Evolutionary conservation across 805 yeast species (phyloP).

Genomic region (Danielozyma ontarioensis): DNA sequence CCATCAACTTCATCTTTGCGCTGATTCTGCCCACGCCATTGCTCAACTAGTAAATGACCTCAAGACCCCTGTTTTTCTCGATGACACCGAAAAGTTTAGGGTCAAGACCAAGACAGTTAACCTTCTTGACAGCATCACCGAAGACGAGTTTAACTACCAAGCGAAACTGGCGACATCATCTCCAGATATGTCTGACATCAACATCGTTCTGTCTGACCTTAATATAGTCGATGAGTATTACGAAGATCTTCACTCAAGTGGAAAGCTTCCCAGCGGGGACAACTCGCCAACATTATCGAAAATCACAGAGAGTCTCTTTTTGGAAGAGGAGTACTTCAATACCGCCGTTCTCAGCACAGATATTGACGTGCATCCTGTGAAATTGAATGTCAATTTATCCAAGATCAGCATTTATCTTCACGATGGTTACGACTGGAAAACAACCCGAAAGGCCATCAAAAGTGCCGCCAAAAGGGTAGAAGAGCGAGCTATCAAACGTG

Average conservation of each 20-base stretch:
- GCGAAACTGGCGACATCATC: constrained; percentile 1
- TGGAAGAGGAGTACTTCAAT: constrained; percentile 24
- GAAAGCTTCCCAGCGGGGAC: too few species aligned
- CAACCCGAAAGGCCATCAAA: constrained; percentile 62
- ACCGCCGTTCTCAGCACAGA: background rate
- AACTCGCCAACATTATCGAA: background rate
- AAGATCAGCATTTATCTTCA: constrained; percentile 47
- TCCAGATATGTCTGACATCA: constrained; percentile 17
- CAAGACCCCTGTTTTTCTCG: constrained; percentile 59
- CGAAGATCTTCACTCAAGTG: too few species aligned
- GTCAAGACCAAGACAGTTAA: constrained; percentile 31
- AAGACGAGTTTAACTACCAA: constrained; percentile 18
- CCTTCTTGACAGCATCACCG: constrained; percentile 38
- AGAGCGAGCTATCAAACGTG: constrained; percentile 34
- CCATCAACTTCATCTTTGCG: constrained; percentile 56
- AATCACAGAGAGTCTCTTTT: constrained; percentile 3
- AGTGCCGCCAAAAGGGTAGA: constrained; percentile 65
- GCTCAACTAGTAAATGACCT: constrained; percentile 65
- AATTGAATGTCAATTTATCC: constrained; percentile 29
- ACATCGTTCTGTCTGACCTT: constrained; percentile 7
- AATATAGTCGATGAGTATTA: constrained; percentile 17
- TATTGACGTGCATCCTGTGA: constrained; percentile 15
- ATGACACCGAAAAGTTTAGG: constrained; percentile 56
- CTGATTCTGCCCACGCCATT: constrained; percentile 77
- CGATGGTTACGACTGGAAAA: constrained; percentile 93